phyloP scores from a whole-genome alignment of 192 early-diverging fungal species.

The Backusella circina region DNA sequence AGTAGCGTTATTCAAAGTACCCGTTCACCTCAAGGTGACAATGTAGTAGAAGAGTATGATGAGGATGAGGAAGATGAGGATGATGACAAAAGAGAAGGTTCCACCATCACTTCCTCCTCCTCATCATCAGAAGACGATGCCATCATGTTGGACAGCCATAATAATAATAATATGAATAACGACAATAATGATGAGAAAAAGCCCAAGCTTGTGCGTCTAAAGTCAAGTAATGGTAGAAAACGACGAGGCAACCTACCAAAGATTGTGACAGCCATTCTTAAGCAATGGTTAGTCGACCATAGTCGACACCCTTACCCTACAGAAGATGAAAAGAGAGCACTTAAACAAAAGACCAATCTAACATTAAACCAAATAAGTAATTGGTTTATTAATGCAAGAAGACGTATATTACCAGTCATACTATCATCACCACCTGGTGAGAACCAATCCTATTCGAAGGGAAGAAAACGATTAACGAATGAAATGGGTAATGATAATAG shows the following conservation, averaged over 20 bases:
- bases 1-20: slow-evolving; percentile 11
- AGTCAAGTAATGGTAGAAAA: slow-evolving; percentile 15
- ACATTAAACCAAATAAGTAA: slow-evolving; percentile 68
- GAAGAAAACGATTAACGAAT: not conserved
- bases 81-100: not conserved
- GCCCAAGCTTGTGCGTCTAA: not conserved
- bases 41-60: not conserved
- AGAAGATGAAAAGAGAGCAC: slow-evolving; percentile 54
- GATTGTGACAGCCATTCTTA: slow-evolving; percentile 49
- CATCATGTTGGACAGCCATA: not conserved
- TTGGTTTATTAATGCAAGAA: slow-evolving; percentile 74
- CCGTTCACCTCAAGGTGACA: not conserved
- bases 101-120: not conserved
- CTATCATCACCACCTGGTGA: slow-evolving; percentile 15
- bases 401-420: slow-evolving; percentile 50
- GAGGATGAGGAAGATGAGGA: not conserved
- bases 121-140: not conserved
- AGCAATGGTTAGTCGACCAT: slow-evolving; percentile 58
- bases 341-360: slow-evolving; percentile 56
- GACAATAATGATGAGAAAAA: not conserved
- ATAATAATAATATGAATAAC: not conserved
- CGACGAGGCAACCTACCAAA: slow-evolving; percentile 59
- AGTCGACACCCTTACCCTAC: slow-evolving; percentile 64
- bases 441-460: not conserved
- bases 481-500: not conserved